phyloP scores from a whole-genome alignment of 768 basidiomycete species.

The Rhodotorula kratochvilovae region DNA sequence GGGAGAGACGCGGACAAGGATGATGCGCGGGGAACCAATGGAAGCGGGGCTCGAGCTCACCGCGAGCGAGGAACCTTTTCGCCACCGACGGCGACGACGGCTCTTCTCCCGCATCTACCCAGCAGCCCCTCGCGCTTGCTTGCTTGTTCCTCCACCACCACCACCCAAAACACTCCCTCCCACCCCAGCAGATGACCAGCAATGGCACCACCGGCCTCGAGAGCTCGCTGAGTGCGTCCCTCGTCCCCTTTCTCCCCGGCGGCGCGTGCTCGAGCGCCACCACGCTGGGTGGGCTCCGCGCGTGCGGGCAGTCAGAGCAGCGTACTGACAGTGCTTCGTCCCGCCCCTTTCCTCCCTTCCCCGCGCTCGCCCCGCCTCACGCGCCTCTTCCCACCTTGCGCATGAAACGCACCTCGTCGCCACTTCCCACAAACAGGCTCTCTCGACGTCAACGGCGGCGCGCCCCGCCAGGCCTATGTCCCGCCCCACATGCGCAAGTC shows the following conservation, averaged over 20 bases:
- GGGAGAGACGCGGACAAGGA: neutral
- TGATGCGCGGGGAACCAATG: no score
- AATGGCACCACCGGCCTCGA: slow-evolving; percentile 35
- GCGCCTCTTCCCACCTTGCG: neutral
- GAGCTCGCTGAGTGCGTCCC: slow-evolving; percentile 25
- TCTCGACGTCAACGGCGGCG: slow-evolving; percentile 25
- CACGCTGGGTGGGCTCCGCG: neutral
- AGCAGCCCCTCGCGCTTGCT: neutral
- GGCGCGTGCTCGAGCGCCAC: neutral
- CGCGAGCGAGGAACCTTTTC: neutral
- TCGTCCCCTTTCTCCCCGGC: neutral
- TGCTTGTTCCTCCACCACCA: neutral
- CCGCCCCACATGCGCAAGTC: slow-evolving; percentile 39
- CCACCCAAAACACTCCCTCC: no score
- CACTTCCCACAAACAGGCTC: slow-evolving; percentile 2
- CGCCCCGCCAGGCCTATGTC: slow-evolving; percentile 29
- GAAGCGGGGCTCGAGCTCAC: no score
- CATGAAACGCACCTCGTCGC: neutral
- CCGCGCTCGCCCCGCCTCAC: neutral
- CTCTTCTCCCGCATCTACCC: neutral
- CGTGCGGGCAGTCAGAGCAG: neutral
- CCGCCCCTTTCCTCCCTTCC: neutral
- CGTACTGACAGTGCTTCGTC: neutral
- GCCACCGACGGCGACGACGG: neutral
- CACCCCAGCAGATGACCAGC: slow-evolving; percentile 18